Evolutionary conservation across 139 green algal genomes (phyloP).

Genomic region (Asterochloris sp.): DNA sequence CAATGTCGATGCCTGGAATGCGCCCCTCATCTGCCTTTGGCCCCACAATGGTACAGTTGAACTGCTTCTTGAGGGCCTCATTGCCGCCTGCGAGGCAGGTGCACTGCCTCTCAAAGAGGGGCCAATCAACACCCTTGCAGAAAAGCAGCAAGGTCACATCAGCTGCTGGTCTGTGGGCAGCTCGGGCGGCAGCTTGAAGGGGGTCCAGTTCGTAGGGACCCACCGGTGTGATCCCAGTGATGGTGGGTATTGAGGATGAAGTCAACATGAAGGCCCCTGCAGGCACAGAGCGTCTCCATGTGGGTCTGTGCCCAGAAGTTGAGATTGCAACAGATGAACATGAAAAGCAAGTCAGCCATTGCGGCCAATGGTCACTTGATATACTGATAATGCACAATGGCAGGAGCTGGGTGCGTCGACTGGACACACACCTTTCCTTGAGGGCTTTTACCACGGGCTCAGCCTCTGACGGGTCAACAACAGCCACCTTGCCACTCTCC

Average conservation of each 20-base stretch:
- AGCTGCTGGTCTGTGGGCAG: background rate
- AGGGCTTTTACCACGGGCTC: conserved; percentile 60
- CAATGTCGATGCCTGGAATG: conserved; percentile 84
- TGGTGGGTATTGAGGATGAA: conserved; percentile 81
- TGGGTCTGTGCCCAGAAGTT: too few species aligned
- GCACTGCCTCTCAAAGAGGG: conserved; percentile 14
- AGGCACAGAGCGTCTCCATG: background rate
- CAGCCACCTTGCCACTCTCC: conserved; percentile 42
- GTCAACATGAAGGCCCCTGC: conserved; percentile 41
- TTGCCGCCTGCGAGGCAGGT: conserved; percentile 18
- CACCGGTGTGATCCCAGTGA: conserved; percentile 37
- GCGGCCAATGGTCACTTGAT: background rate
- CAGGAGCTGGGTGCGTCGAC: too few species aligned
- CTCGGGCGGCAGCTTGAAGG: conserved; percentile 49
- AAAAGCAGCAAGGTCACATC: background rate
- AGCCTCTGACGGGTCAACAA: conserved; percentile 83
- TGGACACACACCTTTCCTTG: conserved; percentile 35
- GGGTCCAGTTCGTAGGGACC: conserved; percentile 23
- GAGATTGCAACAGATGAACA: too few species aligned
- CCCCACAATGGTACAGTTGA: conserved; percentile 48
- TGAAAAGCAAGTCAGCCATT: background rate
- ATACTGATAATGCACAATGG: too few species aligned
- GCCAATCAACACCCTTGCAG: background rate
- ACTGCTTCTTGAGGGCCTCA: conserved; percentile 37
- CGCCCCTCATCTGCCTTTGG: conserved; percentile 54